Conservation (phyloP, 768 basidiomycete genomes). For the Baorangia bicolor region DNA sequence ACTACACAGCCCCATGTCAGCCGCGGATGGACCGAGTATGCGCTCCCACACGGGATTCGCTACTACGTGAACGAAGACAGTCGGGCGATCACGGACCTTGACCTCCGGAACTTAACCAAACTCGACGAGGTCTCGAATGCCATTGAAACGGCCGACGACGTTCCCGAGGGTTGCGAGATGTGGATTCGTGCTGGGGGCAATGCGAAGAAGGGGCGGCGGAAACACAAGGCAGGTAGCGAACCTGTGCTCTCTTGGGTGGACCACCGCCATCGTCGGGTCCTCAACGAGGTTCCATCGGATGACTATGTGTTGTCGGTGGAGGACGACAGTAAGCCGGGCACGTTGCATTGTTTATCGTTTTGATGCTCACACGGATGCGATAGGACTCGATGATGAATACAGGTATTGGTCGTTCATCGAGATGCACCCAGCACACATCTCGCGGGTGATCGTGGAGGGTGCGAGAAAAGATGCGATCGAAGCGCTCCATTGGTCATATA, state of each 20-base stretch:
- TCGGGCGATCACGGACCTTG: slow-evolving; percentile 67
- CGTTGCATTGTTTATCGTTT: neutral
- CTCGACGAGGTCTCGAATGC: slow-evolving; percentile 42
- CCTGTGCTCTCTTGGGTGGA: slow-evolving; percentile 62
- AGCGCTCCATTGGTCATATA: slow-evolving; percentile 77
- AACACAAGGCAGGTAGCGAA: slow-evolving; percentile 30
- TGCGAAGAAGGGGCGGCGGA: slow-evolving; percentile 30
- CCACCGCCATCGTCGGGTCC: slow-evolving; percentile 56
- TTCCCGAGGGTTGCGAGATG: slow-evolving; percentile 51
- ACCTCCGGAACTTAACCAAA: slow-evolving; percentile 52
- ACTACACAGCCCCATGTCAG: slow-evolving; percentile 19
- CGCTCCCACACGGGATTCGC: slow-evolving; percentile 67
- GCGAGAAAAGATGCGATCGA: slow-evolving; percentile 72
- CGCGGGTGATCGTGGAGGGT: slow-evolving; percentile 46
- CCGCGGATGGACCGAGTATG: slow-evolving; percentile 74
- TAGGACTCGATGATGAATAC: slow-evolving; percentile 74
- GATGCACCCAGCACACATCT: slow-evolving; percentile 69
- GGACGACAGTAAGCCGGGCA: slow-evolving; percentile 40
- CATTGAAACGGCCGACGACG: slow-evolving; percentile 30
- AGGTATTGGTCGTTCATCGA: slow-evolving; percentile 84
- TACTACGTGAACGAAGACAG: slow-evolving; percentile 70
- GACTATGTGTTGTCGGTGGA: slow-evolving; percentile 25
- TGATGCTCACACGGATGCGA: neutral
- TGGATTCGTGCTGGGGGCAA: slow-evolving; percentile 54
- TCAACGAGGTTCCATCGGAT: slow-evolving; percentile 43